A percentile compares a stretch with the other conserved stretches of the same genome.
These are phyloP conservation scores for Aspergillus sparsus DNA, from an alignment of 495 filamentous ascomycete species.

Conservation along the genomic window DNA sequence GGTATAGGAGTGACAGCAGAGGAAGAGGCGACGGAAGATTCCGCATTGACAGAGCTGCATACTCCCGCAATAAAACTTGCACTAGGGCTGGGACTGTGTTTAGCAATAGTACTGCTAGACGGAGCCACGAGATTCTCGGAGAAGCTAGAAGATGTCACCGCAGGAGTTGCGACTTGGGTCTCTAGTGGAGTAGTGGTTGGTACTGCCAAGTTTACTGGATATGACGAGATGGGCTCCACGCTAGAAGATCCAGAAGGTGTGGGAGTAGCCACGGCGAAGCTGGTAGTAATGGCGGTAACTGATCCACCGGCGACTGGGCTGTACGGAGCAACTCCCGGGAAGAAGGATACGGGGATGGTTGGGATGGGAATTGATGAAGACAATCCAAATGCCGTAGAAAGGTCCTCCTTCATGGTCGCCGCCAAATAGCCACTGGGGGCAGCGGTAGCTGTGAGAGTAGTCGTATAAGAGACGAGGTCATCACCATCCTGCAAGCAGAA, in stretches of 20 bases:
- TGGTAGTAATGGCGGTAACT: neutral
- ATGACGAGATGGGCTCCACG: neutral
- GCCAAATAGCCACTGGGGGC: constrained; percentile 50
- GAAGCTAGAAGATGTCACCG: neutral
- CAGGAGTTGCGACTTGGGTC: neutral
- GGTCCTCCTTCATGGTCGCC: constrained; percentile 50
- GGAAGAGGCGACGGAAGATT: too few relatives aligned
- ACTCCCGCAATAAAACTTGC: too few relatives aligned
- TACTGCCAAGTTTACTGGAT: too few relatives aligned
- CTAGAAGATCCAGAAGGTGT: neutral
- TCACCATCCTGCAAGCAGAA: constrained; percentile 43
- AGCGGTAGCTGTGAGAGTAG: constrained; percentile 37
- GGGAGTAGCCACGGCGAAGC: neutral
- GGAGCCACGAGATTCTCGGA: too few relatives aligned
- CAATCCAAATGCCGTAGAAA: constrained; percentile 46
- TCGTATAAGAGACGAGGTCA: constrained; percentile 29
- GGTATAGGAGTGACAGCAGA: too few relatives aligned
- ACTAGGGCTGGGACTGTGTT: too few relatives aligned
- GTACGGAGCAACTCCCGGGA: constrained; percentile 47
- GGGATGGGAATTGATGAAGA: constrained; percentile 55
- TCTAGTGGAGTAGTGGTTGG: neutral
- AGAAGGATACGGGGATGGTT: constrained; percentile 55
- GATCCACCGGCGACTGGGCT: constrained; percentile 25
- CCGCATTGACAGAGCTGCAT: too few relatives aligned
- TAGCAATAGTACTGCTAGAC: too few relatives aligned